These are phyloP conservation scores for Russula brevipes DNA, from an alignment of 768 basidiomycete genomes.

Conservation along the genomic window DNA sequence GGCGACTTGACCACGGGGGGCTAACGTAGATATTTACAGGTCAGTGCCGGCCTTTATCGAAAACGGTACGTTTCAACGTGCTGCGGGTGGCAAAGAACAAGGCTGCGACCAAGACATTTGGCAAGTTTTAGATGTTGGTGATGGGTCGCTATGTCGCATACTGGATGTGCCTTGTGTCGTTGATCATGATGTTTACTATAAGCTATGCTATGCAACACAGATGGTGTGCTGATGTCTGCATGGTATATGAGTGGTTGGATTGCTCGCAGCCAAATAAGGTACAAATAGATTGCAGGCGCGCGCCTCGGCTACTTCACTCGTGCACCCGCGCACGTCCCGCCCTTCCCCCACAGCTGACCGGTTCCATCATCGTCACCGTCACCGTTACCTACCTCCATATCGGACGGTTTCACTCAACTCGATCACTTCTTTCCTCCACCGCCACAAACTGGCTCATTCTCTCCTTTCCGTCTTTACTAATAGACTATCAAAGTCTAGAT, in stretches of 20 bases:
- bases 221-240: neutral
- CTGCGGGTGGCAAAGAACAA: conserved; percentile 92
- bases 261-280: conserved; percentile 20
- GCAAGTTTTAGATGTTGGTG: conserved; percentile 69
- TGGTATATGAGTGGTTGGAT: neutral
- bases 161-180: conserved; percentile 30
- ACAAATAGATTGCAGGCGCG: conserved; percentile 18
- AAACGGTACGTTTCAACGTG: conserved; percentile 99
- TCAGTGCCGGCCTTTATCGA: conserved; percentile 98
- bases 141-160: conserved; percentile 23
- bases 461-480: conserved; percentile 71
- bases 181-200: conserved; percentile 29
- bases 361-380: conserved; percentile 11
- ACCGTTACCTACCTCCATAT: neutral
- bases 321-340: neutral
- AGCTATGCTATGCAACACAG: conserved; percentile 9
- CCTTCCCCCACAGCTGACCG: neutral
- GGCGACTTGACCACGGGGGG: neutral
- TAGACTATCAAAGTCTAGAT: conserved; percentile 64
- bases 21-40: conserved; percentile 42
- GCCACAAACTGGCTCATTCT: conserved; percentile 72
- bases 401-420: conserved; percentile 5
- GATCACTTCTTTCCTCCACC: conserved; percentile 8
- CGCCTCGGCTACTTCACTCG: neutral
- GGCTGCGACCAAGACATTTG: conserved; percentile 85